Evolutionary conservation across 1,139 yeast species (phyloP), one percentile per base, ranked within the genome.

Genomic region (Blastobotrys indianensis): DNA sequence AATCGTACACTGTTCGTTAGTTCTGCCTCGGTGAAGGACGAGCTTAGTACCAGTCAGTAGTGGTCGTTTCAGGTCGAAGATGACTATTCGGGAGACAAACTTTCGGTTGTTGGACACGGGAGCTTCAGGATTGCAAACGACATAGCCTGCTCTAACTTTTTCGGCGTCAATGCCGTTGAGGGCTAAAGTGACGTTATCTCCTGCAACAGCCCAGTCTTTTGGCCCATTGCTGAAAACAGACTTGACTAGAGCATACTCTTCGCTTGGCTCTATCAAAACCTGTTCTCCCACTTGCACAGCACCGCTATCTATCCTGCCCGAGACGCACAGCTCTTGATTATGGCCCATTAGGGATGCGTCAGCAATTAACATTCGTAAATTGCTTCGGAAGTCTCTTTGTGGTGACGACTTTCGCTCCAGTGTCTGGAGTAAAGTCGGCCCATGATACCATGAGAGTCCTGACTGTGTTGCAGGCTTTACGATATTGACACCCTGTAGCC

Each of bases 401-500:
- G 51, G 58, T 16, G 40, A 29, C 13, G 44, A 41, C 39, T 42
- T 41, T 12, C 52, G 39, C 51, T 65, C 65, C 50, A 90, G 69
- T 43, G 75, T 70, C 37, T 75, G 75, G 6, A 86, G 68, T 37
- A 92, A 66, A 0, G 88, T 77, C 1, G 79, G 79, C 1, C 92
- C 90, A 5, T 61, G 60, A 58, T 82, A 82, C 94, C 94, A 84
- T 1, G 54, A 56, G 58, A 64, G 73, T 51, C 55, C 63, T 54
- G 46, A 37, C 44, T 54, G 60, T 0, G 47, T 45, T 1, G 59
- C 39, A 39, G 66, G 62, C 31, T 73, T 73, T 10, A 80, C 80
- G 6, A 92, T 88, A 62, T 92, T 92, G 45, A 76, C 80, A 23
- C 99, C 98, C 1, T 79, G 70, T 40, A 86, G 74, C 0, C 97